These are phyloP conservation scores for Groenewaldozyma tartarivorans DNA, from an alignment of 805 yeast genomes.

Conservation along the genomic window DNA sequence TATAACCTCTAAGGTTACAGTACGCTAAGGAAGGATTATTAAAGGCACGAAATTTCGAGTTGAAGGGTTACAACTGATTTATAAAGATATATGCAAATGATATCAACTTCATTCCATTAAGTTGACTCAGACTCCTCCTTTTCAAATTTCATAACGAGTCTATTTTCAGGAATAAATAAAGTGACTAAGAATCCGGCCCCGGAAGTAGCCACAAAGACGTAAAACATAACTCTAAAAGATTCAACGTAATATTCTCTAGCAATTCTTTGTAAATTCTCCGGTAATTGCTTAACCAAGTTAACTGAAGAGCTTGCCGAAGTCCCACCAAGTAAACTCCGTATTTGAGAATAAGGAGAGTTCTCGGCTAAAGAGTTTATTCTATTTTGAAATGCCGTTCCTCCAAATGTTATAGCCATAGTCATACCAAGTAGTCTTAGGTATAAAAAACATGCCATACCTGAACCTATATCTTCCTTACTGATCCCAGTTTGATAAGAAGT, in stretches of 20 bases:
- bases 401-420: constrained; percentile 37
- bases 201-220: constrained; percentile 15
- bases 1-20: too few relatives aligned
- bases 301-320: constrained; percentile 16
- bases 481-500: constrained; percentile 43
- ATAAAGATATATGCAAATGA: too few relatives aligned
- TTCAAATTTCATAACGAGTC: constrained; percentile 12
- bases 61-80: too few relatives aligned
- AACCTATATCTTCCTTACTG: constrained; percentile 38
- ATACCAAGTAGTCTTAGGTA: constrained; percentile 31
- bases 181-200: constrained; percentile 13
- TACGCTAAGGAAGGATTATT: too few relatives aligned
- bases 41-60: too few relatives aligned
- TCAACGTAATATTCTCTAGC: constrained; percentile 14
- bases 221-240: constrained; percentile 14
- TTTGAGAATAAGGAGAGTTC: constrained; percentile 3
- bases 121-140: too few relatives aligned
- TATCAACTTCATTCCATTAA: too few relatives aligned
- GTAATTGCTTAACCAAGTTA: constrained; percentile 11
- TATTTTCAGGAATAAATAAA: constrained; percentile 15
- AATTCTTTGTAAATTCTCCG: constrained; percentile 3
- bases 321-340: constrained; percentile 10
- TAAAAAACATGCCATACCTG: constrained; percentile 38
- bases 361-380: constrained; percentile 29
- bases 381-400: constrained; percentile 35